Percentiles rank a stretch among this genome's conserved stretches.
phyloP scores from a whole-genome alignment of 2,329 filamentous ascomycete genomes.

The Scolecobasidium constrictum region DNA sequence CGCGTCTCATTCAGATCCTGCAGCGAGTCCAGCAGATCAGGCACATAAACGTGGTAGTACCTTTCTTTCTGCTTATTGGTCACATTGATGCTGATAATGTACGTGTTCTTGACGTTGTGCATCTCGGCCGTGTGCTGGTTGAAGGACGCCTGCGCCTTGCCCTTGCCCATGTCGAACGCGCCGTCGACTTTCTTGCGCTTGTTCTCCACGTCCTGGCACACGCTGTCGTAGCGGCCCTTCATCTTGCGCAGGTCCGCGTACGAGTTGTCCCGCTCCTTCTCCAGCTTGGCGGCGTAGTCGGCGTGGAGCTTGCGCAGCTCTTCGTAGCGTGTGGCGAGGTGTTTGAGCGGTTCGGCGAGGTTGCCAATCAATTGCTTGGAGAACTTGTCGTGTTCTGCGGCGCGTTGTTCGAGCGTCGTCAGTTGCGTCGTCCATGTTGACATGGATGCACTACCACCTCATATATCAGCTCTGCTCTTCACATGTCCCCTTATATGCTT shows the following conservation, averaged over 20 bases:
- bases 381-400: constrained; percentile 80
- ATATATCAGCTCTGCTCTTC: background rate
- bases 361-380: constrained; percentile 66
- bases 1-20: constrained; percentile 90
- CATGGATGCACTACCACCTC: constrained; percentile 61
- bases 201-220: constrained; percentile 89
- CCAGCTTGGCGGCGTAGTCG: constrained; percentile 79
- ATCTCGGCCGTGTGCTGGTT: constrained; percentile 89
- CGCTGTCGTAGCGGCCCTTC: constrained; percentile 85
- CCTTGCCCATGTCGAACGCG: constrained; percentile 59
- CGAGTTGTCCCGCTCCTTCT: constrained; percentile 75
- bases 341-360: constrained; percentile 78
- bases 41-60: constrained; percentile 95
- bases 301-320: constrained; percentile 84
- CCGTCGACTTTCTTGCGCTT: constrained; percentile 90
- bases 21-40: constrained; percentile 69
- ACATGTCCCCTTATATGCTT: no score
- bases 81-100: constrained; percentile 89
- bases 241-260: constrained; percentile 81
- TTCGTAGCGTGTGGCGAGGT: constrained; percentile 65
- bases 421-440: constrained; percentile 96
- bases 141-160: constrained; percentile 82
- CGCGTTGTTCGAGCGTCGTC: constrained; percentile 76
- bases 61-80: constrained; percentile 96
- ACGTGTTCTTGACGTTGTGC: constrained; percentile 98